Base-by-base conservation (phyloP, 176 grass and related monocot species). In the Oryza longistaminata region DNA sequence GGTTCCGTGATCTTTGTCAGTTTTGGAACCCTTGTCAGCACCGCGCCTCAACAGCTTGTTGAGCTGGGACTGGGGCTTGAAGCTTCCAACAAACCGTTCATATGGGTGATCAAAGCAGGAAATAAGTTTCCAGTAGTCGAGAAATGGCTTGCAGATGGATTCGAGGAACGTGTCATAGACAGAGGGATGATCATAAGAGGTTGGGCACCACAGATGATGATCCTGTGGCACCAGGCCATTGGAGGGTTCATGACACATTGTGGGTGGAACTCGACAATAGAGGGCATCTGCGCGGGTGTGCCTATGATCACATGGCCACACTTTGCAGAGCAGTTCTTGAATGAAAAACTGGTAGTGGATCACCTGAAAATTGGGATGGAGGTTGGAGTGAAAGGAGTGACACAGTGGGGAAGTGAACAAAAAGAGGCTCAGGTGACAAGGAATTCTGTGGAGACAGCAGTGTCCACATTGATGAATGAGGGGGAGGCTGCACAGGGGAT, bases 291-390 rank as follows among this genome's bases (percentile, higher is more conserved):
- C 13, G 84, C 79, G 1, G 86, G 93, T 12, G 60, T 89, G 72
- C 86, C 93, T 26, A 87, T 95, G 93, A 88, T 90, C 60, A 95
- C 90, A 72, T 92, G 93, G 90, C 88, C 83, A 14, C 82, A 87
- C 29, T 92, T 87, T 65, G 82, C 79, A 13, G 86, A 92, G 14
- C 90, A 91, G 71, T 92, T 95, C 67, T 2, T 91, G 40, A 92
- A 92, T 1, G 90, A 95, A 60, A 95, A 69, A 14, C 26, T 95
- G 76, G 70, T 95, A 40, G 88, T 95, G 16, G 85, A 92, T 53
- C 84, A 90, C 74, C 79, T 95, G 60, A 88, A 88, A 86, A 92
- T 76, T 64, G 88, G 90, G 7, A 58, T 90, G 31, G 78, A 75
- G 33, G n/a, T 86, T 40, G 85, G 83, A 53, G 90, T 88, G 3